A percentile compares a stretch with the other conserved stretches of the same genome.
These are phyloP conservation scores for Globisporangium carolinianum DNA, from an alignment of 352 stramenopile species.

Conservation along the genomic window DNA sequence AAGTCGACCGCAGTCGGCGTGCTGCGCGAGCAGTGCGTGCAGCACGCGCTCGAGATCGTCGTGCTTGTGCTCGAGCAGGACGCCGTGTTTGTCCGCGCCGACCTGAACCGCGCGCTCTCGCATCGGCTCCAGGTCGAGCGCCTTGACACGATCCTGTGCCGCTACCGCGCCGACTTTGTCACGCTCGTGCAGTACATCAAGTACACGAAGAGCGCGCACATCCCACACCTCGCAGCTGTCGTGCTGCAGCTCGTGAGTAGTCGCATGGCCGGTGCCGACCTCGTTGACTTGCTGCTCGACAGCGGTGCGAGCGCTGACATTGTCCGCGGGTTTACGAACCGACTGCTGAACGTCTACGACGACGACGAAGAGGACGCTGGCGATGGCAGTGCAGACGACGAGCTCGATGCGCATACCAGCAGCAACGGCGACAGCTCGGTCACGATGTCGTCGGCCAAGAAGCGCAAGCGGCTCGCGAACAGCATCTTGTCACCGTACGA, in stretches of 20 bases:
- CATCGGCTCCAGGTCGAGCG: slow-evolving; percentile 68
- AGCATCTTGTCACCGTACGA: slow-evolving; percentile 42
- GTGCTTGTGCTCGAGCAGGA: slow-evolving; percentile 71
- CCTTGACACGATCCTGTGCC: slow-evolving; percentile 69
- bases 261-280: slow-evolving; percentile 44
- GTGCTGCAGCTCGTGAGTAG: slow-evolving; percentile 67
- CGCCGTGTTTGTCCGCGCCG: slow-evolving; percentile 50
- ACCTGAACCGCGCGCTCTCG: slow-evolving; percentile 46
- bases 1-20: slow-evolving; percentile 41
- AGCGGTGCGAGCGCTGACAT: slow-evolving; percentile 58
- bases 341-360: slow-evolving; percentile 65
- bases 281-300: slow-evolving; percentile 67
- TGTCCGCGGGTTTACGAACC: slow-evolving; percentile 73
- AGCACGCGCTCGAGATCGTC: slow-evolving; percentile 73
- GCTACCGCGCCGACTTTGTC: slow-evolving; percentile 66
- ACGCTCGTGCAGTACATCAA: slow-evolving; percentile 82
- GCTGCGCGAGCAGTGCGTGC: slow-evolving; percentile 60
- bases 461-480: slow-evolving; percentile 33
- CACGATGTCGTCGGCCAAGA: slow-evolving; percentile 31
- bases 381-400: slow-evolving; percentile 15
- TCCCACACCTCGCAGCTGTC: slow-evolving; percentile 59
- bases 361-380: slow-evolving; percentile 24
- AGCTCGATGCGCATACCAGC: not conserved
- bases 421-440: slow-evolving; percentile 21
- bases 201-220: slow-evolving; percentile 70